phyloP scores from a whole-genome alignment of 164 flowering plant species.

The Annona squamosa region DNA sequence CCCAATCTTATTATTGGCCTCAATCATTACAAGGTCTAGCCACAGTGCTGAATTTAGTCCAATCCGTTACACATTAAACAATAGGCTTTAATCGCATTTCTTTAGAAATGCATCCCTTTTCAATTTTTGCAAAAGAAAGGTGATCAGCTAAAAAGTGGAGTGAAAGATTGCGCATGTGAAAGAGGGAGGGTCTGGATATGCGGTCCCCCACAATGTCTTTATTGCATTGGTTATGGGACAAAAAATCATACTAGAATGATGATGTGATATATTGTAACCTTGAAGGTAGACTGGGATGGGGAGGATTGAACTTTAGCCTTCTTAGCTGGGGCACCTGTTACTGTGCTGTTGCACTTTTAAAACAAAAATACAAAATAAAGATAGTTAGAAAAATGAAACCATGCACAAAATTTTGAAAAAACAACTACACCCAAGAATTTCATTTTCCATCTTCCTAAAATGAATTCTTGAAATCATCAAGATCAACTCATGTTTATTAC shows the following conservation, averaged over 20 bases:
- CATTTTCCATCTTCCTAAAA: neutral
- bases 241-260: neutral
- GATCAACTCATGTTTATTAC: neutral
- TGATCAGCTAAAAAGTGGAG: neutral
- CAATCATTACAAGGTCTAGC: too few relatives aligned
- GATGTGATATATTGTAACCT: neutral
- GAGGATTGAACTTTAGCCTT: conserved; percentile 13
- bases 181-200: neutral
- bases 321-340: conserved; percentile 6
- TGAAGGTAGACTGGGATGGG: conserved; percentile 9
- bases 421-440: neutral
- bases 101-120: neutral
- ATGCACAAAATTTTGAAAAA: neutral
- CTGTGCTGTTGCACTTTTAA: conserved; percentile 9
- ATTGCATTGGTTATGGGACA: neutral
- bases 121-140: neutral
- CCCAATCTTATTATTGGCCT: too few relatives aligned
- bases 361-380: neutral
- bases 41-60: too few relatives aligned
- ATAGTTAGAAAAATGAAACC: neutral
- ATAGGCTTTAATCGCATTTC: neutral
- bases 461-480: neutral
- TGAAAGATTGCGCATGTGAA: neutral
- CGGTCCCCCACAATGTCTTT: neutral
- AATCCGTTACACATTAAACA: too few relatives aligned